A percentile compares a stretch with the other conserved stretches of the same genome.
Evolutionary conservation across 2,329 filamentous ascomycete genomes (phyloP).

Genomic region (Aspergillus luchuensis): DNA sequence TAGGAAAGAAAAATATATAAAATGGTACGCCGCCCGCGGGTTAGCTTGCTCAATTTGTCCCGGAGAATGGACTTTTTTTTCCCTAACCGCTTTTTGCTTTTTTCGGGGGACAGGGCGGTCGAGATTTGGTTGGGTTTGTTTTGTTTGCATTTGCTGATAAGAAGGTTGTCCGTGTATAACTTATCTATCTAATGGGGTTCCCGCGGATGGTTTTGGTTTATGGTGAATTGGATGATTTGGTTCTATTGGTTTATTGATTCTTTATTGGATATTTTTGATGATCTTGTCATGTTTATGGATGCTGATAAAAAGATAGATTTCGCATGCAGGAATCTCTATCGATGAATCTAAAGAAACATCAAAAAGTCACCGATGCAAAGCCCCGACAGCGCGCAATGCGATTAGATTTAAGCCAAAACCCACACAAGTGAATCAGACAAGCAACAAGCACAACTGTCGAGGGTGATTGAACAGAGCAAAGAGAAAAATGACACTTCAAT

Average conservation of each 20-base stretch:
- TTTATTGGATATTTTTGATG: not conserved
- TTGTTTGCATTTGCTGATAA: constrained; percentile 20
- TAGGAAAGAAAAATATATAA: not conserved
- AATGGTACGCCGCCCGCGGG: constrained; percentile 9
- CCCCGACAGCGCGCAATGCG: constrained; percentile 5
- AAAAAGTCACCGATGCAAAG: constrained; percentile 7
- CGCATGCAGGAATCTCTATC: not conserved
- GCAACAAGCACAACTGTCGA: not conserved
- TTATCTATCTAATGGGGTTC: too few species aligned
- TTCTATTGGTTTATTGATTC: too few species aligned
- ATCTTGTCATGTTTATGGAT: not conserved
- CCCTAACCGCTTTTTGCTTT: constrained; percentile 23
- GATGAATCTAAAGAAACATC: not conserved
- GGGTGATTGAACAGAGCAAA: not conserved
- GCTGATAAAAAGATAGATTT: not conserved
- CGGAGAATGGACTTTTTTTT: constrained; percentile 16
- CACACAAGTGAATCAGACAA: not conserved
- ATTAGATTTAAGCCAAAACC: constrained; percentile 4
- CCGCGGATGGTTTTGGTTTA: too few species aligned
- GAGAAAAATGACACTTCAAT: not conserved
- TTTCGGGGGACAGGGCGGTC: constrained; percentile 23
- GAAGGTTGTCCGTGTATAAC: not conserved
- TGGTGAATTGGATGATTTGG: too few species aligned
- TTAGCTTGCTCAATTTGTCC: constrained; percentile 13
- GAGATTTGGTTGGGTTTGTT: constrained; percentile 19